Evolutionary conservation across 371 early-diverging fungal species (phyloP), one percentile per base, ranked within the genome.

Genomic region (Parasitella parasitica): DNA sequence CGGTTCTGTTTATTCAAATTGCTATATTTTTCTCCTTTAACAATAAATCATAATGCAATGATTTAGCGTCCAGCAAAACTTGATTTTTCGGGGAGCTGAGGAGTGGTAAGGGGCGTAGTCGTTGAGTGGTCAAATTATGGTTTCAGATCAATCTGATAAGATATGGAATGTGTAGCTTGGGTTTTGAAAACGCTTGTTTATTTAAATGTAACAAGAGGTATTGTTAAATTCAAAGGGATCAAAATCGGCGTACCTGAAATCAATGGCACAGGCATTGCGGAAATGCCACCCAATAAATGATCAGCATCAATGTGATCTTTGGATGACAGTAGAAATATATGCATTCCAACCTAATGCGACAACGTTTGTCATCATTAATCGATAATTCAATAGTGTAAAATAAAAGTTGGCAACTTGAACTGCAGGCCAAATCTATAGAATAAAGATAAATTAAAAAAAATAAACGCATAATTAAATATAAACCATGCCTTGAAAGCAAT

Each of bases 281-380:
- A 75, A 56, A 67, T 73, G 70, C 75, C 73, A 22, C 13, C 54
- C 22, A 58, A 57, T 41, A 51, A 27, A 34, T 39, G 34, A 18
- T 49, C n/a, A n/a, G n/a, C n/a, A n/a, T 20, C 22, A 43, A 43
- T 43, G 32, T 24, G 22, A 61, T 52, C 61, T 71, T 50, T 84
- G 80, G 36, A 85, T 87, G 35, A 81, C 71, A 8, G 70, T 75
- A 6, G 89, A 88, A 48, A 87, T 70, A 73, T 87, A 91, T 2
- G 89, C 80, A 63, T 91, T 86, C 90, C 86, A 89, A 43, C 90
- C 90, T 22, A 88, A 66, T 0, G 90, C 87, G n/a, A 90, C 81
- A 0, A 83, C 70, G 58, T 89, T 88, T 26, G 89, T 84, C 0
- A 89, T 86, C 76, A 89, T 78, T 8, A 86, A 68, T 15, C 88